These are phyloP conservation scores for Nematodospora anomalae DNA, from an alignment of 1,139 yeast genomes.

Conservation along the genomic window DNA sequence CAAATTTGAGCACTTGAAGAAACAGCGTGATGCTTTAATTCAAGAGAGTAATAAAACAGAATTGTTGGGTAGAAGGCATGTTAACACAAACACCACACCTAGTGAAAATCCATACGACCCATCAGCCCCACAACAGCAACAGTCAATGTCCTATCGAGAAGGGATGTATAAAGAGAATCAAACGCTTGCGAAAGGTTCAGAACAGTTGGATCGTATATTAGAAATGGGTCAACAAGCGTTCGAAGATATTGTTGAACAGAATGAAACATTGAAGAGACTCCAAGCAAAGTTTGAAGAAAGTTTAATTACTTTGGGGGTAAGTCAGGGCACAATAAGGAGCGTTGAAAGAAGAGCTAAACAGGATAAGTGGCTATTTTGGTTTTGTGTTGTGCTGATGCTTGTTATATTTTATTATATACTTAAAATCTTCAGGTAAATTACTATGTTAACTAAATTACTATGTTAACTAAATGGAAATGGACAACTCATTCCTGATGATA, in stretches of 20 bases:
- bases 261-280: slow-evolving; percentile 63
- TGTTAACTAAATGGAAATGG: too few species aligned
- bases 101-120: slow-evolving; percentile 65
- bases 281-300: slow-evolving; percentile 67
- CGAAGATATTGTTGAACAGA: slow-evolving; percentile 85
- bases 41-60: slow-evolving; percentile 59
- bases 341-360: slow-evolving; percentile 85
- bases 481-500: too few species aligned
- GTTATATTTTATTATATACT: slow-evolving; percentile 69
- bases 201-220: slow-evolving; percentile 82
- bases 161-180: slow-evolving; percentile 70
- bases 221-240: slow-evolving; percentile 88
- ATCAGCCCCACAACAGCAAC: slow-evolving; percentile 17
- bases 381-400: slow-evolving; percentile 64
- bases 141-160: slow-evolving; percentile 50
- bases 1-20: slow-evolving; percentile 64
- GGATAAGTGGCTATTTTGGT: slow-evolving; percentile 87
- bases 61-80: slow-evolving; percentile 55
- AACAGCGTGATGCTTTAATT: slow-evolving; percentile 59
- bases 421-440: slow-evolving; percentile 59
- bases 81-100: slow-evolving; percentile 12
- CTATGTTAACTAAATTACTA: too few species aligned
- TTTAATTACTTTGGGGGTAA: slow-evolving; percentile 80
- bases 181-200: slow-evolving; percentile 68
- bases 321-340: slow-evolving; percentile 77